Evolutionary conservation across 148 eudicot species (phyloP), one percentile per base, ranked within the genome.

Genomic region (Rhododendron mucronatum): DNA sequence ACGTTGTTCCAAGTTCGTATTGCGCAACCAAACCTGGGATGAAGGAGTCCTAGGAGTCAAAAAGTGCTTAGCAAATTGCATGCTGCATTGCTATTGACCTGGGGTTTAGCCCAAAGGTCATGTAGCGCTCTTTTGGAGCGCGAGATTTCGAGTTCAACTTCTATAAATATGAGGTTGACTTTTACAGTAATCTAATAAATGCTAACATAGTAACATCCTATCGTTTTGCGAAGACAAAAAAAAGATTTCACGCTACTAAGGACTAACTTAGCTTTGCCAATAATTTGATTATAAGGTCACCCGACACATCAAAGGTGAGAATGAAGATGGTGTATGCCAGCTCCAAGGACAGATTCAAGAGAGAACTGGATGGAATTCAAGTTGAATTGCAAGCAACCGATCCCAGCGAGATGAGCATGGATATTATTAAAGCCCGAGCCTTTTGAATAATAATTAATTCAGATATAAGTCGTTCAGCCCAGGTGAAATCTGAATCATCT

Each of bases 321-420:
- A 94, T 90, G 94, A 95, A 95, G 98, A 95, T 94, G 98, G 97
- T 95, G 73, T 95, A 95, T 45, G 98, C 98, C 48, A 94, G 98
- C 91, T 92, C 97, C 73, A 95, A 95, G 91, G 98, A 95, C 76
- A 91, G 97, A 89, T 94, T 95, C 91, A 95, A 95, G 93, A 90
- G 98, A 87, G 95, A 94, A 89, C 89, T 95, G 21, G 98, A 95
- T 63, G 98, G 98, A 5, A 95, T 95, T 83, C 97, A 94, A 89
- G 95, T 93, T 10, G 98, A 95, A 83, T 80, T 94, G 88, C 98
- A 95, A 86, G 98, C 97, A 12, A 94, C 97, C 11, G 98, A 95
- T 82, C 95, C 98, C 0, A 95, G 96, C 48, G 98, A 95, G 89
- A 95, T 95, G 96, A 95, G 96, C 90, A 11, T 95, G 1, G 96